Evolutionary conservation across 352 stramenopile genomes (phyloP), one percentile per base, ranked within the genome.

Genomic region (Phytophthora rubi): DNA sequence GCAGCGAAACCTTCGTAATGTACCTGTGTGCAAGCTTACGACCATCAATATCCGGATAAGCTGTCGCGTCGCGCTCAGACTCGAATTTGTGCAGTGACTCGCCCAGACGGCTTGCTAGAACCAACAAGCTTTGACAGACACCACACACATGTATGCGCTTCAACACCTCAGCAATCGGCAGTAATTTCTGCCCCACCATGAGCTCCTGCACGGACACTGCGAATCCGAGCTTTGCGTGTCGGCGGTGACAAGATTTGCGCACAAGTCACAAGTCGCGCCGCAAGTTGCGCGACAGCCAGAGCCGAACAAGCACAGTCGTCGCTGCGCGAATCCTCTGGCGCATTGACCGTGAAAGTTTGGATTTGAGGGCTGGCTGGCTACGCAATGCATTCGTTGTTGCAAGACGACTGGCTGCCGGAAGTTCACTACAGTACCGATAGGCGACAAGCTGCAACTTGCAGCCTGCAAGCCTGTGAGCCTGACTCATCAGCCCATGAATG

Each of bases 51-150:
- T 18, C 26, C 26, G 26, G 26, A 30, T 6, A 39, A 7, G 23
- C 30, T 10, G 42, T 8, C 12, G 16, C 30, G 52, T 58, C 30
- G 45, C 18, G 45, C 13, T 18, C 7, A 15, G n/a, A 1, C 18
- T 28, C 45, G 28, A 52, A 30, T 45, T 47, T 55, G 60, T 54
- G 49, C 45, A 59, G 1, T 23, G 28, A 4, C 44, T 28, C 28
- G 35, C 45, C 49, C 65, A 71, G 39, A 60, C 58, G 65, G 16
- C 68, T 71, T 62, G 21, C 51, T 52, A 39, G 65, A 67, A 68
- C 16, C 16, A 6, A 47, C 16, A 52, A 33, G 15, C 39, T n/a
- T 52, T 54, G 23, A 35, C 48, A 12, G 48, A 10, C 48, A 54
- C 48, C 10, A 35, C 48, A 45, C 9, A 37, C 10, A 30, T 52